These are phyloP conservation scores for Porpolomopsis calyptriformis DNA, from an alignment of 768 basidiomycete genomes.

Conservation along the genomic window DNA sequence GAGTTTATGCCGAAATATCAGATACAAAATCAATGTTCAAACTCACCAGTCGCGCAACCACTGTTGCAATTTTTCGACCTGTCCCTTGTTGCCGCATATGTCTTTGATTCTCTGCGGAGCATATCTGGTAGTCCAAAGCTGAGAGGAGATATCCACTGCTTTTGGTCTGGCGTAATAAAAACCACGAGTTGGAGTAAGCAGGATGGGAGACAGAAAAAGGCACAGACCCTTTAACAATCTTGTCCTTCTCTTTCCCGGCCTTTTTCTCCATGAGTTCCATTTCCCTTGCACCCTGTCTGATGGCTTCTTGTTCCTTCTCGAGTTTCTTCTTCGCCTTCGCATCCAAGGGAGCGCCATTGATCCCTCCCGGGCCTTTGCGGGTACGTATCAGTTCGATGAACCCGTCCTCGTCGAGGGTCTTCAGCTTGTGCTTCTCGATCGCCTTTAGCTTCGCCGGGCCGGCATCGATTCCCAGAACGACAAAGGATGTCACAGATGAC, in stretches of 20 bases:
- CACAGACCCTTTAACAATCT: conserved; percentile 1
- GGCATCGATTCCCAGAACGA: conserved; percentile 80
- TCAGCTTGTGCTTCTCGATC: conserved; percentile 71
- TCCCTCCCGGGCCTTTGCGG: conserved; percentile 42
- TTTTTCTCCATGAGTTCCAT: conserved; percentile 67
- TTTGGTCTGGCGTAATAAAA: conserved; percentile 18
- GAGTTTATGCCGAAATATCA: too few species aligned
- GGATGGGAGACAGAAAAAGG: background rate
- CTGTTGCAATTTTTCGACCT: conserved; percentile 75
- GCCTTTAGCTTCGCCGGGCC: conserved; percentile 82
- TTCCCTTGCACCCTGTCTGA: conserved; percentile 61
- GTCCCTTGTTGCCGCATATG: conserved; percentile 89
- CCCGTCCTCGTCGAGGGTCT: conserved; percentile 75
- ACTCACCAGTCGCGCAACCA: conserved; percentile 86
- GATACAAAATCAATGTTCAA: too few species aligned
- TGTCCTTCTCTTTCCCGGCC: conserved; percentile 27
- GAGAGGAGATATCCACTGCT: conserved; percentile 37
- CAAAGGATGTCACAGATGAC: conserved; percentile 82
- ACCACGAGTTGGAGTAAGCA: background rate
- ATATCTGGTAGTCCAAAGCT: conserved; percentile 94
- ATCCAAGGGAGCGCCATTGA: conserved; percentile 40
- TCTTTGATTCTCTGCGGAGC: conserved; percentile 83
- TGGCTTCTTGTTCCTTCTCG: conserved; percentile 70
- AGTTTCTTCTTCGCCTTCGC: conserved; percentile 74
- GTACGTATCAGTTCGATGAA: conserved; percentile 77